Conservation (phyloP, 2,329 filamentous ascomycete genomes). For the Claviceps pusilla region DNA sequence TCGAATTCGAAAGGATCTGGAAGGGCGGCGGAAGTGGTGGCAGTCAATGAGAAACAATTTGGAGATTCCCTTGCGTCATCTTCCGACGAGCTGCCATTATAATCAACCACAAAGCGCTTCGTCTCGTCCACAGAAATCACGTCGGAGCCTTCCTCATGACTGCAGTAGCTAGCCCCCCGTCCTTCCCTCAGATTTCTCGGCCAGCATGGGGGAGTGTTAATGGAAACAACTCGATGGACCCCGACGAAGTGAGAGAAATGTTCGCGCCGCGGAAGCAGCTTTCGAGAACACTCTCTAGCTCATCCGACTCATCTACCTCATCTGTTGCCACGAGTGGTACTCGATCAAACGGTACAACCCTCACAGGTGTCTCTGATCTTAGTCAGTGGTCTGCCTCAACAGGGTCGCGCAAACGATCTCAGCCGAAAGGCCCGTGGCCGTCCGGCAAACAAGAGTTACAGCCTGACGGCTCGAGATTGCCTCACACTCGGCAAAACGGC, state of each 20-base stretch:
- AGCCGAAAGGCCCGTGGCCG: conserved; percentile 36
- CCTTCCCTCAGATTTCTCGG: conserved; percentile 47
- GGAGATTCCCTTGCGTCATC: neutral
- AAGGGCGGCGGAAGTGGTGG: conserved; percentile 10
- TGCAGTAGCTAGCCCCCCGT: conserved; percentile 51
- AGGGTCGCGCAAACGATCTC: conserved; percentile 35
- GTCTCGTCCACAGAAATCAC: conserved; percentile 10
- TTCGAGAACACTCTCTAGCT: conserved; percentile 80
- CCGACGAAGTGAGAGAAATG: conserved; percentile 75
- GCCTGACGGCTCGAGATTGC: conserved; percentile 31
- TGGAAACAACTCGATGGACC: conserved; percentile 53
- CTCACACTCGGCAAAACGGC: conserved; percentile 29
- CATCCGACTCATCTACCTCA: conserved; percentile 38
- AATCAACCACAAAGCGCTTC: conserved; percentile 4
- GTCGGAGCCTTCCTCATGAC: conserved; percentile 39
- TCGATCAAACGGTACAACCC: conserved; percentile 45
- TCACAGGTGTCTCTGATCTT: conserved; percentile 30
- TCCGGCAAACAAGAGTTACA: conserved; percentile 31
- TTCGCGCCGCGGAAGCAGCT: conserved; percentile 78
- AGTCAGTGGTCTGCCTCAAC: conserved; percentile 35
- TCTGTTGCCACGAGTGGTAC: conserved; percentile 48
- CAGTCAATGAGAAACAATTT: conserved; percentile 7
- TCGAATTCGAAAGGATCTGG: conserved; percentile 1
- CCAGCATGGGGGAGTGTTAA: conserved; percentile 49
- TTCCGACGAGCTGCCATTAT: conserved; percentile 1